phyloP scores from a whole-genome alignment of 768 basidiomycete species.

The Gloeophyllum trabeum region DNA sequence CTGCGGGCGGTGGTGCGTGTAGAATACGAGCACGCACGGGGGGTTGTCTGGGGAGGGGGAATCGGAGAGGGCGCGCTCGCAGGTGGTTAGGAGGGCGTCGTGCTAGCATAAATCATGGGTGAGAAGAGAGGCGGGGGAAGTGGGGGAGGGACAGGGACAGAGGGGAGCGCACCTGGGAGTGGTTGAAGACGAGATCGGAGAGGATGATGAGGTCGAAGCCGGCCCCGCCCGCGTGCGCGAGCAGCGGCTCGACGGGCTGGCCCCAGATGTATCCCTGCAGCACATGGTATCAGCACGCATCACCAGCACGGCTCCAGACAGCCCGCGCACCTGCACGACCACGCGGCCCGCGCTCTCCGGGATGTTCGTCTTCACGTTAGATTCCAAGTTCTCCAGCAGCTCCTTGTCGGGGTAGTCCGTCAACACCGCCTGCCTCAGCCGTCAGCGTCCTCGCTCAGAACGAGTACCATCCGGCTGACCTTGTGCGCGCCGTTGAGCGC shows the following conservation, averaged over 20 bases:
- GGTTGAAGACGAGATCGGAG: conserved; percentile 92
- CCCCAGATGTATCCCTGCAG: conserved; percentile 84
- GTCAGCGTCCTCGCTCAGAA: not conserved
- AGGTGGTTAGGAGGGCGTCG: conserved; percentile 67
- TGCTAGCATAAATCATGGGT: conserved; percentile 37
- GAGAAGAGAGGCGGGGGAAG: conserved; percentile 4
- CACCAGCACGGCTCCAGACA: conserved; percentile 1
- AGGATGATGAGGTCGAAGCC: conserved; percentile 76
- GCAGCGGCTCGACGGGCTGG: conserved; percentile 32
- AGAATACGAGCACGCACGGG: conserved; percentile 68
- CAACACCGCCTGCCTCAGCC: conserved; percentile 49
- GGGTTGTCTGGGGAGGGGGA: conserved; percentile 6
- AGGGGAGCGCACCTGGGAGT: conserved; percentile 77
- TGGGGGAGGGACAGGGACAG: no score
- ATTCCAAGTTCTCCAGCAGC: conserved; percentile 63
- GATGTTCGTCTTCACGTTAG: conserved; percentile 59
- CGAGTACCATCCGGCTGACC: conserved; percentile 25
- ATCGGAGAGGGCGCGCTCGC: conserved; percentile 30
- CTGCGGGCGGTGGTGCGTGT: conserved; percentile 81
- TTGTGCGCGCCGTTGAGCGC: conserved; percentile 58
- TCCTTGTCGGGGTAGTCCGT: conserved; percentile 87
- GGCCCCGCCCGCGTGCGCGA: conserved; percentile 15
- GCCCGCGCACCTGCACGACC: conserved; percentile 22
- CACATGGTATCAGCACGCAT: not conserved
- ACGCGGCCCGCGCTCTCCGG: conserved; percentile 9